phyloP scores from a whole-genome alignment of 768 basidiomycete species.

The Tricholoma sp. region DNA sequence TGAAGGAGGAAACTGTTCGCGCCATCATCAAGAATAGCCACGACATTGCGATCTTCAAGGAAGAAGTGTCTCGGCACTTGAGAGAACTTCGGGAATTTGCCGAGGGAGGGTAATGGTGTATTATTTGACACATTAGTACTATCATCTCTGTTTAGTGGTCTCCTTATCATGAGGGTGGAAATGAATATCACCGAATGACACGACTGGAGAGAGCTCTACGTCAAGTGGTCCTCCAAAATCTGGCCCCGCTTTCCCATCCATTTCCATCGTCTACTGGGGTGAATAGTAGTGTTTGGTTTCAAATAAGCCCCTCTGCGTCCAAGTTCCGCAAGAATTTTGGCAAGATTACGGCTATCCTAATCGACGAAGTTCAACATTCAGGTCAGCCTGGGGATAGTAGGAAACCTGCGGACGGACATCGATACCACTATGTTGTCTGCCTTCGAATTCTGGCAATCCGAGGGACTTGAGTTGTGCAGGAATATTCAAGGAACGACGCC shows the following conservation, averaged over 20 bases:
- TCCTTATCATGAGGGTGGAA: background rate
- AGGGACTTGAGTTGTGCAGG: constrained; percentile 72
- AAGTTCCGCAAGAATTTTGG: constrained; percentile 78
- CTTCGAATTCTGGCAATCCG: constrained; percentile 69
- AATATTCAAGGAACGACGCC: constrained; percentile 53
- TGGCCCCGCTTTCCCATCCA: constrained; percentile 84
- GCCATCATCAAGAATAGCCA: constrained; percentile 82
- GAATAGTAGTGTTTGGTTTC: constrained; percentile 68
- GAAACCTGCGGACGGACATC: constrained; percentile 57
- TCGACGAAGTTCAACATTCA: constrained; percentile 11
- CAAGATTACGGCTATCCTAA: constrained; percentile 88
- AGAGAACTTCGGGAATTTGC: constrained; percentile 66
- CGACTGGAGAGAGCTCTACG: constrained; percentile 9
- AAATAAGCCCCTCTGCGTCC: constrained; percentile 62
- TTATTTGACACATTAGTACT: too few relatives aligned
- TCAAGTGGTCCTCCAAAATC: constrained; percentile 45
- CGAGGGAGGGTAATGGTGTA: constrained; percentile 21
- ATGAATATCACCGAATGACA: background rate
- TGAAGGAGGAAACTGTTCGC: constrained; percentile 76
- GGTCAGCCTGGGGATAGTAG: constrained; percentile 8
- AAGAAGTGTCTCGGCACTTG: constrained; percentile 68
- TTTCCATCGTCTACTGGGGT: constrained; percentile 62
- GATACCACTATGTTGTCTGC: constrained; percentile 83
- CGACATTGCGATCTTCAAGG: constrained; percentile 79
- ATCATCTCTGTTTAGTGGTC: background rate